A percentile compares a stretch with the other conserved stretches of the same genome.
These are phyloP conservation scores for Chaetoscypha palmicola DNA, from an alignment of 2,329 filamentous ascomycete species.

Conservation along the genomic window DNA sequence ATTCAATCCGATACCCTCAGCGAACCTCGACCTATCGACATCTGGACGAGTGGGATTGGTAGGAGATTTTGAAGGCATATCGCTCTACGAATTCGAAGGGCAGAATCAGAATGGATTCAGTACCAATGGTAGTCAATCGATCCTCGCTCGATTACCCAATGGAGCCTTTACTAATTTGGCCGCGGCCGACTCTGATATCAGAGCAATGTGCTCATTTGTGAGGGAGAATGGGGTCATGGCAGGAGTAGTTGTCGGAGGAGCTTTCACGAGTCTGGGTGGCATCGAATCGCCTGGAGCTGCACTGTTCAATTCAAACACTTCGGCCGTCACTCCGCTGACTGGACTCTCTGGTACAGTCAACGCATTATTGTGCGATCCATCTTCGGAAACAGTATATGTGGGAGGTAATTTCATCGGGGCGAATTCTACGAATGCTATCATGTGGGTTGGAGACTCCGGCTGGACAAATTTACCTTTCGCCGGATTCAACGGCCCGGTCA, in stretches of 20 bases:
- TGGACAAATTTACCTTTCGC: constrained; percentile 83
- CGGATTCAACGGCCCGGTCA: constrained; percentile 90
- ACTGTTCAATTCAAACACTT: constrained; percentile 68
- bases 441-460: constrained; percentile 61
- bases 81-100: constrained; percentile 76
- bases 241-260: constrained; percentile 83
- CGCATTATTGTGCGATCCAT: constrained; percentile 73
- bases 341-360: constrained; percentile 79
- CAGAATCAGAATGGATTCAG: constrained; percentile 63
- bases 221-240: constrained; percentile 56
- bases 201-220: constrained; percentile 78
- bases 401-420: constrained; percentile 76
- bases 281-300: constrained; percentile 72
- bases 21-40: constrained; percentile 69
- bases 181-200: constrained; percentile 75
- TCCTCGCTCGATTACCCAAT: constrained; percentile 78
- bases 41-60: constrained; percentile 79
- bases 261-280: constrained; percentile 85
- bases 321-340: constrained; percentile 63
- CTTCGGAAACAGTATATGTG: constrained; percentile 75
- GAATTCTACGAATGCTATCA: constrained; percentile 84
- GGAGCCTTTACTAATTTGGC: constrained; percentile 70
- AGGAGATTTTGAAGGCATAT: constrained; percentile 87
- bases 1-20: constrained; percentile 55
- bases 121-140: constrained; percentile 71